These are phyloP conservation scores for Teratosphaeria epicoccoides DNA, from an alignment of 2,329 filamentous ascomycete genomes.

Conservation along the genomic window DNA sequence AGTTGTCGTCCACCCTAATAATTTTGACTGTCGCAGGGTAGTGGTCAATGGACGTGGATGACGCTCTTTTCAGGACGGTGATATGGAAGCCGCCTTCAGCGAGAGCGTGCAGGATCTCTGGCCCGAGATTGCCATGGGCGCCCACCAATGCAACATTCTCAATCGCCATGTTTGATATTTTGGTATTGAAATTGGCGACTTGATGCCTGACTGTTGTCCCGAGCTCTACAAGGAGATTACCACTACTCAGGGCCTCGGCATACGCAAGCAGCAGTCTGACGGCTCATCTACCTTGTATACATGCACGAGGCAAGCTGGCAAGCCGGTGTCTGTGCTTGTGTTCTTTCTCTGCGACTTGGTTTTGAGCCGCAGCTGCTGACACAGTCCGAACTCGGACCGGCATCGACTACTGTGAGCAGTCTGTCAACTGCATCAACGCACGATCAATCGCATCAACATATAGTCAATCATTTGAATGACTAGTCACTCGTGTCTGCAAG, in stretches of 20 bases:
- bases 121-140: constrained; percentile 36
- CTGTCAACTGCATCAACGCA: no score
- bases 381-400: background rate
- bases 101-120: constrained; percentile 32
- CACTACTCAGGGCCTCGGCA: no score
- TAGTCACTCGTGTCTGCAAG: no score
- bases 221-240: no score
- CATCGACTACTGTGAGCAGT: background rate
- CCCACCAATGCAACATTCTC: constrained; percentile 37
- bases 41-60: constrained; percentile 31
- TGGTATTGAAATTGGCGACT: no score
- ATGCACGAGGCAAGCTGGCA: no score
- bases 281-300: no score
- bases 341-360: background rate
- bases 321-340: no score
- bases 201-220: no score
- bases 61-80: constrained; percentile 44
- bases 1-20: constrained; percentile 37
- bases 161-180: constrained; percentile 18
- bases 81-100: constrained; percentile 40
- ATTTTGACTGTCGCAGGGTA: constrained; percentile 33
- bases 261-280: no score
- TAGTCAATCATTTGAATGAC: no score
- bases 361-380: background rate
- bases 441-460: no score